A percentile compares a stretch with the other conserved stretches of the same genome.
Conservation (phyloP, 306 rosid species). For the Sphenostylis stenocarpa region DNA sequence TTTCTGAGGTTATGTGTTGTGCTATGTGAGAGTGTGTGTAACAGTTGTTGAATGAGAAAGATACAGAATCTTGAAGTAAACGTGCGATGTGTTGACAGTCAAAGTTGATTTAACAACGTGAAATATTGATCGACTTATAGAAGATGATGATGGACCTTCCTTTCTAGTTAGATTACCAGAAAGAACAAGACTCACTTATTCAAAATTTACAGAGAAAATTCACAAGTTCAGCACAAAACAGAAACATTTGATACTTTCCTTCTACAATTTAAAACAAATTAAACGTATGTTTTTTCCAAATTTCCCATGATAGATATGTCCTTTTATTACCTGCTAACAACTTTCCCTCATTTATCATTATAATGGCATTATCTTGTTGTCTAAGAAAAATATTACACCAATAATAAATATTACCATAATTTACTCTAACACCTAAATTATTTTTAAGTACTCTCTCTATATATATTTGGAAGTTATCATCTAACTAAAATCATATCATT, state of each 20-base stretch:
- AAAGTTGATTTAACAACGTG: background rate
- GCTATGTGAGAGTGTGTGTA: background rate
- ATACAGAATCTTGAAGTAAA: constrained; percentile 39
- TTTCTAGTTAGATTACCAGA: constrained; percentile 10
- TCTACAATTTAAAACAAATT: background rate
- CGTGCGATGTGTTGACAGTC: background rate
- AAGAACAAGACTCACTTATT: background rate
- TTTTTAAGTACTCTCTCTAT: background rate
- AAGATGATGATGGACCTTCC: constrained; percentile 30
- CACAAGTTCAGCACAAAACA: too few species aligned
- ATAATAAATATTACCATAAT: background rate
- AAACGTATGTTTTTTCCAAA: background rate
- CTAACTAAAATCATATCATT: background rate
- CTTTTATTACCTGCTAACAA: background rate
- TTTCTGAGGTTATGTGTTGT: background rate
- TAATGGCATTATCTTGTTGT: background rate
- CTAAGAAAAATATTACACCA: background rate
- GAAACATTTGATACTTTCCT: background rate
- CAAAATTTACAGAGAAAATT: background rate
- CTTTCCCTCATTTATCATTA: background rate
- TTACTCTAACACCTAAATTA: background rate
- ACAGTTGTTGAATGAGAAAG: constrained; percentile 8
- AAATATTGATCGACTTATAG: background rate
- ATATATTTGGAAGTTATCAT: background rate
- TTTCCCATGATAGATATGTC: background rate